These are phyloP conservation scores for Populus tomentosa DNA, from an alignment of 441 rosid genomes.

Conservation along the genomic window DNA sequence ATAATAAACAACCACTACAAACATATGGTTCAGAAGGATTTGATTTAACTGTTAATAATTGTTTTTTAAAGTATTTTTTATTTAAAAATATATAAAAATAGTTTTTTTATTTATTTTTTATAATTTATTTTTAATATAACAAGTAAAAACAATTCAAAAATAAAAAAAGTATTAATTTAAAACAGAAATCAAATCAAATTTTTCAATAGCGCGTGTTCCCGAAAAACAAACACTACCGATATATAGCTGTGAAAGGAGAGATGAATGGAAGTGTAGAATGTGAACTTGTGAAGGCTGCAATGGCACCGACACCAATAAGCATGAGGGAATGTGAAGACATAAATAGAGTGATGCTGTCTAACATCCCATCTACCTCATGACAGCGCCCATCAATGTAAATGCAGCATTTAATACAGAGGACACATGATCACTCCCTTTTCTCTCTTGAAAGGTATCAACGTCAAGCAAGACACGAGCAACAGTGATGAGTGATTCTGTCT, in stretches of 20 bases:
- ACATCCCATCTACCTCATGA: constrained; percentile 33
- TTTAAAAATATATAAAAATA: too few species aligned
- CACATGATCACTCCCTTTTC: background rate
- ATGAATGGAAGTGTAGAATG: background rate
- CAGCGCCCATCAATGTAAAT: constrained; percentile 28
- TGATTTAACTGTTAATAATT: too few species aligned
- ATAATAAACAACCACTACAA: too few species aligned
- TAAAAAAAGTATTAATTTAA: too few species aligned
- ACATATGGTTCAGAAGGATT: too few species aligned
- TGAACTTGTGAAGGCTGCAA: too few species aligned
- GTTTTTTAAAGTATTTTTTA: too few species aligned
- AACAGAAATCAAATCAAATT: too few species aligned
- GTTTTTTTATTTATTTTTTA: too few species aligned
- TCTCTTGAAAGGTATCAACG: background rate
- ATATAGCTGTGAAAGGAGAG: background rate
- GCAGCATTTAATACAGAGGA: constrained; percentile 29
- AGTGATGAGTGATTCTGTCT: background rate
- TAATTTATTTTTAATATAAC: too few species aligned
- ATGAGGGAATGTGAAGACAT: background rate
- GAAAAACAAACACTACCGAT: background rate
- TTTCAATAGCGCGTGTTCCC: too few species aligned
- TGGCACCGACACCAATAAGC: background rate
- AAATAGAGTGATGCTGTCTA: background rate
- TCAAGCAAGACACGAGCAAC: background rate
- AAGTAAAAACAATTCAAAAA: too few species aligned